Evolutionary conservation across 768 basidiomycete genomes (phyloP), one percentile per base, ranked within the genome.

Genomic region (Leccinum boreale): DNA sequence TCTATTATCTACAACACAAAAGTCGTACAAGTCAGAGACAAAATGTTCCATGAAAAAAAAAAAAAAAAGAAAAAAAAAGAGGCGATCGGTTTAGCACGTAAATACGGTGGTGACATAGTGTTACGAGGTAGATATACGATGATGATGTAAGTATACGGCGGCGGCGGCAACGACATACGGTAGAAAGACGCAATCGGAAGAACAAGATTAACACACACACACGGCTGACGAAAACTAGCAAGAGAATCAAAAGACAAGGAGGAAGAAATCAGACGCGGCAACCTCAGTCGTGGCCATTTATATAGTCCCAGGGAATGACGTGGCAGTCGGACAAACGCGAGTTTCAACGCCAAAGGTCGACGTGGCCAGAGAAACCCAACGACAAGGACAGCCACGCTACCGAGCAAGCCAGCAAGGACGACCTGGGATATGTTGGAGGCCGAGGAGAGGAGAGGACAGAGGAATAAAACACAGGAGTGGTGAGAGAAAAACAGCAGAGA

Each of bases 351-450:
- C 49, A 28, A 47, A 53, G 12, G 31, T 48, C 55, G 55, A 62
- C 50, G 52, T 50, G 52, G 52, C 62, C 50, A 50, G 17, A n/a
- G 26, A 19, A 19, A 33, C 24, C 46, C 46, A 36, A 11, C 45
- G 49, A 50, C n/a, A 48, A 9, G 47, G 47, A 26, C 59, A 50
- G 42, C 62, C 55, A 54, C 63, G 56, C 31, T n/a, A 56, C 35
- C 11, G 61, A 58, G 47, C 14, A 58, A 49, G 51, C 55, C 7
- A 46, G 36, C 15, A 35, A 51, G 46, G 56, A 57, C 69, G 71
- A 63, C 70, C 71, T 69, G 53, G 58, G 71, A 71, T 71, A 71
- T 71, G 71, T 71, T 67, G 65, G 57, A 73, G 71, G 67, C 57
- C 70, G 67, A 62, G 56, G 49, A 57, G 28, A 57, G 46, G 42